Evolutionary conservation across 75 land plant genomes (phyloP).

Genomic region (Isoetes taiwanensis): DNA sequence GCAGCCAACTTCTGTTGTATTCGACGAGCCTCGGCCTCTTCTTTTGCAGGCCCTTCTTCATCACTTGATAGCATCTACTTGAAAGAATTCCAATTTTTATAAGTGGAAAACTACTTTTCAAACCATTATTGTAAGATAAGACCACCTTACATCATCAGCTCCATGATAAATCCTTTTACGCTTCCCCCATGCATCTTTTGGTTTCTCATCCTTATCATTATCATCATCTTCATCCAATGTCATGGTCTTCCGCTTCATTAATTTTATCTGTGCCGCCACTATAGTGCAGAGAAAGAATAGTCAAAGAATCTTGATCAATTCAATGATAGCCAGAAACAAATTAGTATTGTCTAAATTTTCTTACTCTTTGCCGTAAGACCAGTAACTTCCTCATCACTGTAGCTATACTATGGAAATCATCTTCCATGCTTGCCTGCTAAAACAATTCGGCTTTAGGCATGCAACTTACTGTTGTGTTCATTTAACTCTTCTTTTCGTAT

Average conservation of each 20-base stretch:
- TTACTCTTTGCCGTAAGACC: constrained; percentile 66
- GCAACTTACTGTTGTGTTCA: too few species aligned
- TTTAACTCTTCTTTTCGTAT: too few species aligned
- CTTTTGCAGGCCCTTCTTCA: constrained; percentile 56
- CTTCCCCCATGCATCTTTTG: constrained; percentile 48
- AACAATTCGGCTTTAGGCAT: too few species aligned
- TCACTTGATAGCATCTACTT: constrained; percentile 66
- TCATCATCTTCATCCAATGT: constrained; percentile 49
- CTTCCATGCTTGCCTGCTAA: too few species aligned
- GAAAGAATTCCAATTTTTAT: too few species aligned
- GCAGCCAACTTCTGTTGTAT: constrained; percentile 47
- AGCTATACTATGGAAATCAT: too few species aligned
- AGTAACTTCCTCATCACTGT: constrained; percentile 22
- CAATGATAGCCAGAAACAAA: too few species aligned
- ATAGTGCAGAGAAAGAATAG: background rate
- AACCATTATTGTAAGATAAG: background rate
- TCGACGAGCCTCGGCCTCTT: constrained; percentile 51
- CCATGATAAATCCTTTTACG: constrained; percentile 40
- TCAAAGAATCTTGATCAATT: too few species aligned
- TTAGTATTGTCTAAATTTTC: too few species aligned
- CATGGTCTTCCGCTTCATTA: constrained; percentile 42
- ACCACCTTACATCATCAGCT: constrained; percentile 72
- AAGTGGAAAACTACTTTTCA: background rate
- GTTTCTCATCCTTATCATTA: constrained; percentile 42
- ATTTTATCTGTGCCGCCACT: constrained; percentile 68